These are phyloP conservation scores for Termitomyces heimii DNA, from an alignment of 768 basidiomycete genomes.

Conservation along the genomic window DNA sequence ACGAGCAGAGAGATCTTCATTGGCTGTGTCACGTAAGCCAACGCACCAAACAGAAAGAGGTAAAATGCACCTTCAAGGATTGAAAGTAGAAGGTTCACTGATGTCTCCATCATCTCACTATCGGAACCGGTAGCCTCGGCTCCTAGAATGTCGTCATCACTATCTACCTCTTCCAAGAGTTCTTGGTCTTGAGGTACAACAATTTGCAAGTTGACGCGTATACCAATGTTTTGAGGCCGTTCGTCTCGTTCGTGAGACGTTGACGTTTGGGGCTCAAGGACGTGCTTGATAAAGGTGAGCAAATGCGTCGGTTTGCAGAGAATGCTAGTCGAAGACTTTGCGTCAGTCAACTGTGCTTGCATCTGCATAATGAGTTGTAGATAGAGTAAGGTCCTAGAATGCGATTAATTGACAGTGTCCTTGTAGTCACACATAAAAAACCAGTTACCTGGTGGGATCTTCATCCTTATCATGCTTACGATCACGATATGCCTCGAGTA, in stretches of 20 bases:
- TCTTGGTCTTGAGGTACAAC: constrained; percentile 30
- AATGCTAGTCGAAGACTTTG: constrained; percentile 50
- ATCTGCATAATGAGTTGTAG: constrained; percentile 82
- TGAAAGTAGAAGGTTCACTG: constrained; percentile 75
- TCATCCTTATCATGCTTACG: constrained; percentile 29
- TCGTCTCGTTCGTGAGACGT: constrained; percentile 21
- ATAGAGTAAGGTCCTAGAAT: constrained; percentile 55
- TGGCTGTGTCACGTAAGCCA: constrained; percentile 26
- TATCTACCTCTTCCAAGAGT: constrained; percentile 45
- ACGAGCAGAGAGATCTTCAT: constrained; percentile 55
- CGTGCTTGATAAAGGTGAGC: constrained; percentile 78
- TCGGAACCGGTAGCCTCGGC: constrained; percentile 34
- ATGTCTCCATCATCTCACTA: constrained; percentile 69
- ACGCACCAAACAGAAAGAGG: neutral
- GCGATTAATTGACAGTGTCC: neutral
- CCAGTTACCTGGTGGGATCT: constrained; percentile 48
- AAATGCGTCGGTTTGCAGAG: constrained; percentile 63
- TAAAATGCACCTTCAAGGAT: constrained; percentile 68
- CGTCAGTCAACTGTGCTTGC: constrained; percentile 60
- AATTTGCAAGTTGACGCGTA: constrained; percentile 24
- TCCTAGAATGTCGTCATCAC: constrained; percentile 45
- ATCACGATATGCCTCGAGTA: constrained; percentile 65
- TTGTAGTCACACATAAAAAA: neutral
- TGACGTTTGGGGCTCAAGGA: constrained; percentile 44
- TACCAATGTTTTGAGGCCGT: neutral